Evolutionary conservation across 495 filamentous ascomycete genomes (phyloP).

Genomic region (Melanomma pulvis-pyrius): DNA sequence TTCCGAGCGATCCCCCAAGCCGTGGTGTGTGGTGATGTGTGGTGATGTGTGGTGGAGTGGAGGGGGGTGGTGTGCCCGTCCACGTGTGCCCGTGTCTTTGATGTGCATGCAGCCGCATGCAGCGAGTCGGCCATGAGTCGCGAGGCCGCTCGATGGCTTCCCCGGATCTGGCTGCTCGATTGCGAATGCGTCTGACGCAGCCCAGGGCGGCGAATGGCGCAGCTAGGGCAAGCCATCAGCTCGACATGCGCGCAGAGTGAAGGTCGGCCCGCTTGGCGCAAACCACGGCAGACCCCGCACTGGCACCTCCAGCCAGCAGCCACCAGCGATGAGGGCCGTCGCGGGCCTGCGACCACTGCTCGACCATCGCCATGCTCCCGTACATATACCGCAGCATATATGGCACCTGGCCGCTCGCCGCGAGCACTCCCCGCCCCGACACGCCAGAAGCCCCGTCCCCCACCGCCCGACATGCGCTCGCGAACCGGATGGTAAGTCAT

Average conservation of each 20-base stretch:
- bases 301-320: neutral
- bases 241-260: neutral
- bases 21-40: too few species aligned
- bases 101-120: constrained; percentile 9
- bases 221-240: neutral
- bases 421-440: neutral
- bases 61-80: too few species aligned
- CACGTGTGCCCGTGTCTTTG: constrained; percentile 4
- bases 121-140: constrained; percentile 11
- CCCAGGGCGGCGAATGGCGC: constrained; percentile 1
- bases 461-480: constrained; percentile 25
- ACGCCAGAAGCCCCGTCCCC: neutral
- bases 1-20: neutral
- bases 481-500: constrained; percentile 35
- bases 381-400: constrained; percentile 12
- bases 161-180: constrained; percentile 4
- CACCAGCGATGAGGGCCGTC: neutral
- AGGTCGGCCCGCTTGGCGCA: constrained; percentile 21
- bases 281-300: constrained; percentile 22
- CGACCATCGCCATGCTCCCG: constrained; percentile 12
- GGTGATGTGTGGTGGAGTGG: too few species aligned
- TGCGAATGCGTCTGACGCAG: constrained; percentile 14
- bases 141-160: neutral
- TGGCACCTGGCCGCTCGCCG: neutral
- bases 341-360: neutral